Percentiles rank a stretch among this genome's conserved stretches.
Conservation (phyloP, 176 grass and related monocot genomes). For the Rhynchospora breviuscula region DNA sequence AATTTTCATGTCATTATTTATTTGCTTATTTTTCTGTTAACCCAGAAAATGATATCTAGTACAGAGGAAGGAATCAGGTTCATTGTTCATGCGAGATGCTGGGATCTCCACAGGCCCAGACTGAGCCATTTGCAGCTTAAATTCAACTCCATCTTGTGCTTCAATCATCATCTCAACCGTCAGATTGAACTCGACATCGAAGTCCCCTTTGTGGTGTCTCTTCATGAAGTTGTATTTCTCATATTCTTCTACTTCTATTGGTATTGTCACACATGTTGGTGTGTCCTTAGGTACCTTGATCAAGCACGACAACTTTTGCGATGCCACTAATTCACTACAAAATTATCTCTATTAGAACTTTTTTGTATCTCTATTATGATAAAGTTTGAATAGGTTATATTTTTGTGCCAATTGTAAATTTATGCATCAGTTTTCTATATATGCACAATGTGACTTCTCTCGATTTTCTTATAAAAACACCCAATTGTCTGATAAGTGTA, state of each 20-base stretch:
- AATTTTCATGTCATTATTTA: not conserved
- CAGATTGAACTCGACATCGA: not conserved
- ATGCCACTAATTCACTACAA: not conserved
- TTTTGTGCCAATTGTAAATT: not conserved
- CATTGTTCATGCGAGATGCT: not conserved
- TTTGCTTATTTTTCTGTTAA: not conserved
- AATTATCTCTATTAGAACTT: not conserved
- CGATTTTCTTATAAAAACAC: not conserved
- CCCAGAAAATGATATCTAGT: not conserved
- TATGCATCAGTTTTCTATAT: not conserved
- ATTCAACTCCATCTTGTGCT: not conserved
- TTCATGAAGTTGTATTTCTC: constrained; percentile 3
- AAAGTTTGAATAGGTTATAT: not conserved
- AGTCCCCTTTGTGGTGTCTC: constrained; percentile 4
- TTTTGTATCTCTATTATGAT: not conserved
- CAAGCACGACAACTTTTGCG: not conserved
- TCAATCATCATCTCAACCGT: not conserved
- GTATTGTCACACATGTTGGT: not conserved
- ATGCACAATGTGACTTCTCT: not conserved
- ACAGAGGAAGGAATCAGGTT: not conserved
- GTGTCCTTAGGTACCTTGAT: not conserved
- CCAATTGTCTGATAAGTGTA: not conserved
- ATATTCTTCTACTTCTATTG: constrained; percentile 4
- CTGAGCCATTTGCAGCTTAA: not conserved
- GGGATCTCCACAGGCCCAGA: not conserved